Evolutionary conservation across 2,329 filamentous ascomycete genomes (phyloP), one percentile per base, ranked within the genome.

Genomic region (Epichloe gansuensis): DNA sequence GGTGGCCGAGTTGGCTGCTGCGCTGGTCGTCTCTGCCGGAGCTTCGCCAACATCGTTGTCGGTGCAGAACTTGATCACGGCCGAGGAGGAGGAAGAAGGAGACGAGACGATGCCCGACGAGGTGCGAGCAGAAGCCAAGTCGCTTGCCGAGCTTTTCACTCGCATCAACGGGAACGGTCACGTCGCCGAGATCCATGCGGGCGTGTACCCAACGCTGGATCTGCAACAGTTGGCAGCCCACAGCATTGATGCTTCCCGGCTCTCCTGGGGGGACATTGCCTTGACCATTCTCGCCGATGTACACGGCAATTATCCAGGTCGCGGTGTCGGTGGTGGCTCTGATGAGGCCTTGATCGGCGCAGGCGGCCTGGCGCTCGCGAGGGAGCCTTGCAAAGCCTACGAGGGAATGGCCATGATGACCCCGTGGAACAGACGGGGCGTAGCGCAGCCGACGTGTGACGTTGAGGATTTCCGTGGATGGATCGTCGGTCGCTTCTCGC

Each of bases 181-280:
- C 48, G 66, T 61, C 1, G 72, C 89, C 27, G 86, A 89, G 63
- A 71, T 89, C 2, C 87, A 90, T 63, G 85, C 86, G 0, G 86
- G 85, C 34, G 84, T 87, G 2, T 91, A 90, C 62, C 80, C 86
- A 0, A 73, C 82, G 3, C 75, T 91, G 8, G 87, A 93, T 64
- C 72, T 90, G 59, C 87, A 93, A 64, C 87, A 93, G 64, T 72
- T 91, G 2, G 82, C 85, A 1, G 87, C 86, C 0, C 79, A 84
- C 59, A 82, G 85, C 4, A 62, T 73, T 43, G 57, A 73, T 39
- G 57, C 65, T 3, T 61, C 62, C 23, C 65, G 59, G 5, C 68
- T 80, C 7, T 74, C 71, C 13, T 73, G 74, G 56, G 65, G 72
- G 3, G 77, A 82, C 58, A 74, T 91, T 34, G 85, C 78, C 1